Base-by-base conservation (phyloP, 1,139 yeast genomes). In the Geotrichum reessii region DNA sequence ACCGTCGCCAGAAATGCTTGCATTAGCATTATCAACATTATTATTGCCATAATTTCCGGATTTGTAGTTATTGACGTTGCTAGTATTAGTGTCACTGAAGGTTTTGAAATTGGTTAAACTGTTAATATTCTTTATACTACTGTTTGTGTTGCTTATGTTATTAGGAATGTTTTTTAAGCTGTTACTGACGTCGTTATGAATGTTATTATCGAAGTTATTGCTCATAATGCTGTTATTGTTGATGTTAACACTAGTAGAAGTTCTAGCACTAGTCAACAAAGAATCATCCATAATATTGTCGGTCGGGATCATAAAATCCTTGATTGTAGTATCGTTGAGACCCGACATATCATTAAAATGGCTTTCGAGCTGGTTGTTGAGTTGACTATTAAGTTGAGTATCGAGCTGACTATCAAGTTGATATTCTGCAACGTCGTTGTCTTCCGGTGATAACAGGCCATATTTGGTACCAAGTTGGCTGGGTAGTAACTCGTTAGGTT, bases 401-500 rank as follows among this genome's bases (percentile, higher is more conserved):
- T 28, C 47, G 22, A 21, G 31, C 51, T 51, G 49, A 21, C 24
- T 49, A 14, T 57, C 53, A 12, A 57, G 54, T 11, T 50, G 50
- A 25, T 53, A 57, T 12, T 57, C 60, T 17, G 48, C 31, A n/a
- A 57, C 37, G 31, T 57, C 60, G 46, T 57, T 53, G 40, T 55
- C 58, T 14, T 52, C 58, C 19, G 58, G 58, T 1, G 61, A 58
- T 3, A 56, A 51, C 14, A 57, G 46, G 11, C 57, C 58, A 27
- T 50, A 55, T 14, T 55, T 57, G 6, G 49, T 47, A 22, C 50
- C 47, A 11, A 37, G 53, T 17, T 50, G 52, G 14, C 37, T n/a
- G n/a, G 17, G 28, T 2, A 19, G 25, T 21, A 19, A 11, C 44
- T 11, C 48, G 28, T 19, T 44, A 19, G 12, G 42, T n/a, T 37